A percentile compares a stretch with the other conserved stretches of the same genome.
Evolutionary conservation across 73 alveolate species (phyloP).

Genomic region (Paramecium primaurelia): DNA sequence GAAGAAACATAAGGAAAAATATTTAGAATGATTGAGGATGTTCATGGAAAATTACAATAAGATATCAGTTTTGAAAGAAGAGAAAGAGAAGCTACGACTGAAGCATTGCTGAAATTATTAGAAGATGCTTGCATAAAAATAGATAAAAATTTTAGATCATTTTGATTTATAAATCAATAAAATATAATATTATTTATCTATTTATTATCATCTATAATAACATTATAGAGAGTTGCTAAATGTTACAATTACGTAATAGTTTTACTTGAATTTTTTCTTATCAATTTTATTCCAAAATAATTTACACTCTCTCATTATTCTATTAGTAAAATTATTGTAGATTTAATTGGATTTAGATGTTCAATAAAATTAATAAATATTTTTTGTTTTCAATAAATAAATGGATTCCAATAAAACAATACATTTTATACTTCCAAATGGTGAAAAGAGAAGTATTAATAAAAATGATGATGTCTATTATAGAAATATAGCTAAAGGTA

Average conservation of each 20-base stretch:
- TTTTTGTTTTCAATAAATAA: not conserved
- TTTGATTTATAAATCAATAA: not conserved
- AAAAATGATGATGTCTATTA: not conserved
- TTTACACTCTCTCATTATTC: too few relatives aligned
- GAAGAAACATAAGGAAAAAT: conserved; percentile 45
- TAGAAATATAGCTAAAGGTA: not conserved
- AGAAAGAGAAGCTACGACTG: conserved; percentile 47
- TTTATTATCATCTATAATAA: too few relatives aligned
- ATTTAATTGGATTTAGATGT: too few relatives aligned
- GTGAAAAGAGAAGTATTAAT: not conserved
- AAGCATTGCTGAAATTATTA: conserved; percentile 18
- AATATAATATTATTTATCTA: not conserved
- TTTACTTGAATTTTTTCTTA: too few relatives aligned
- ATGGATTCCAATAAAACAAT: not conserved
- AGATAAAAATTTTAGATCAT: conserved; percentile 11
- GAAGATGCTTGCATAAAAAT: conserved; percentile 37
- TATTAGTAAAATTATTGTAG: too few relatives aligned
- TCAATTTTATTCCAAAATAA: too few relatives aligned
- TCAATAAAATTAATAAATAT: too few relatives aligned
- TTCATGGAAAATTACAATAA: conserved; percentile 20
- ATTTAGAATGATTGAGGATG: conserved; percentile 41
- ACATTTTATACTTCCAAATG: not conserved
- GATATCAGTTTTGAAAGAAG: not conserved
- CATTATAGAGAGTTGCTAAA: too few relatives aligned
- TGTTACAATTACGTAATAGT: too few relatives aligned